A percentile compares a stretch with the other conserved stretches of the same genome.
Conservation (phyloP, 352 stramenopile species). For the Peronospora farinosa region DNA sequence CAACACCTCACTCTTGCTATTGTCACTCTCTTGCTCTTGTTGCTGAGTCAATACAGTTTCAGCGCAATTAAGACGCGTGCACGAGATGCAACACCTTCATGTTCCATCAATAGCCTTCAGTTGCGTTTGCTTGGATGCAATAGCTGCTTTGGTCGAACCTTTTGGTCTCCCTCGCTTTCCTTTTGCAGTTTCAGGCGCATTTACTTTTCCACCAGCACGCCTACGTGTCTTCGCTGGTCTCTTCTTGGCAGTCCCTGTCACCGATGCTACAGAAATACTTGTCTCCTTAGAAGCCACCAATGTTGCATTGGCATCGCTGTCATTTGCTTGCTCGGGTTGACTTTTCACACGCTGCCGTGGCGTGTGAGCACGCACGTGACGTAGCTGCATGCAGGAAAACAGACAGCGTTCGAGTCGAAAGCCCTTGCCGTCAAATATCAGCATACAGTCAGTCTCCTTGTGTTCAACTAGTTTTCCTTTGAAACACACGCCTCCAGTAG, state of each 20-base stretch:
- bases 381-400: constrained; percentile 66
- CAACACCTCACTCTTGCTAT: neutral
- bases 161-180: constrained; percentile 20
- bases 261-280: neutral
- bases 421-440: constrained; percentile 65
- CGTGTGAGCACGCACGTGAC: constrained; percentile 50
- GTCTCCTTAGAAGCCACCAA: constrained; percentile 1
- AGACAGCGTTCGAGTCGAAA: constrained; percentile 70
- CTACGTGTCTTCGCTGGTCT: constrained; percentile 12
- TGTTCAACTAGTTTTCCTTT: constrained; percentile 72
- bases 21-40: too few species aligned
- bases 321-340: constrained; percentile 4
- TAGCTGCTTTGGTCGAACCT: constrained; percentile 21
- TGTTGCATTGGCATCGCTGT: neutral
- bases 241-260: constrained; percentile 4
- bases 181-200: constrained; percentile 6
- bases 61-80: too few species aligned
- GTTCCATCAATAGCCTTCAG: constrained; percentile 10
- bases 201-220: constrained; percentile 3
- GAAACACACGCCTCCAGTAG: constrained; percentile 58
- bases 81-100: neutral
- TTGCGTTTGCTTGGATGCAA: constrained; percentile 4
- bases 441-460: constrained; percentile 77
- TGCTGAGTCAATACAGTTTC: too few species aligned
- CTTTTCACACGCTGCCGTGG: constrained; percentile 17